Conservation (phyloP, 371 early-diverging fungal genomes). For the Rozella allomycis region DNA sequence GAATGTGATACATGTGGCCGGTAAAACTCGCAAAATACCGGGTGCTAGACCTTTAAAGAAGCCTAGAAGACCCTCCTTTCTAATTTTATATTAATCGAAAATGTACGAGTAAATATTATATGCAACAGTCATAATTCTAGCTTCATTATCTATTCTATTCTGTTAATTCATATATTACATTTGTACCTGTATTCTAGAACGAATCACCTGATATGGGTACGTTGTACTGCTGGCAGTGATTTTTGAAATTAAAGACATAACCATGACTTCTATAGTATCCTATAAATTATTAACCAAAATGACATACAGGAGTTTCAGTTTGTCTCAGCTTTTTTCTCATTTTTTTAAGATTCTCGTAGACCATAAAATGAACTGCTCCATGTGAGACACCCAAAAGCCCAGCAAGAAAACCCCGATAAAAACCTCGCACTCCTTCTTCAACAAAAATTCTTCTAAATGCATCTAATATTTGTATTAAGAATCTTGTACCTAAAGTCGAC, state of each 20-base stretch:
- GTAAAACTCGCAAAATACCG: slow-evolving; percentile 65
- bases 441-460: slow-evolving; percentile 35
- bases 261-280: slow-evolving; percentile 46
- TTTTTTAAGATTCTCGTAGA: slow-evolving; percentile 73
- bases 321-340: background rate
- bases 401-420: slow-evolving; percentile 69
- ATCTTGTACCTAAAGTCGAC: background rate
- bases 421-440: slow-evolving; percentile 57
- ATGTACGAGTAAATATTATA: slow-evolving; percentile 34
- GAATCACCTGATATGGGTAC: slow-evolving; percentile 83
- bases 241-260: slow-evolving; percentile 72
- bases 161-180: slow-evolving; percentile 10
- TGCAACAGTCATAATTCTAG: slow-evolving; percentile 45
- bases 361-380: slow-evolving; percentile 89
- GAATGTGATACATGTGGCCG: slow-evolving; percentile 87
- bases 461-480: slow-evolving; percentile 8
- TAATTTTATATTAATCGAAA: slow-evolving; percentile 1
- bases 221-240: slow-evolving; percentile 61
- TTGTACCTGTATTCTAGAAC: slow-evolving; percentile 52
- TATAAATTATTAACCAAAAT: slow-evolving; percentile 10
- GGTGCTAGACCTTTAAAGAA: slow-evolving; percentile 90
- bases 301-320: slow-evolving; percentile 1
- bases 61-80: slow-evolving; percentile 49
- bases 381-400: slow-evolving; percentile 75
- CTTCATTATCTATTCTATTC: slow-evolving; percentile 20